Conservation (phyloP, 768 basidiomycete species). For the Mycena albidolilacea region DNA sequence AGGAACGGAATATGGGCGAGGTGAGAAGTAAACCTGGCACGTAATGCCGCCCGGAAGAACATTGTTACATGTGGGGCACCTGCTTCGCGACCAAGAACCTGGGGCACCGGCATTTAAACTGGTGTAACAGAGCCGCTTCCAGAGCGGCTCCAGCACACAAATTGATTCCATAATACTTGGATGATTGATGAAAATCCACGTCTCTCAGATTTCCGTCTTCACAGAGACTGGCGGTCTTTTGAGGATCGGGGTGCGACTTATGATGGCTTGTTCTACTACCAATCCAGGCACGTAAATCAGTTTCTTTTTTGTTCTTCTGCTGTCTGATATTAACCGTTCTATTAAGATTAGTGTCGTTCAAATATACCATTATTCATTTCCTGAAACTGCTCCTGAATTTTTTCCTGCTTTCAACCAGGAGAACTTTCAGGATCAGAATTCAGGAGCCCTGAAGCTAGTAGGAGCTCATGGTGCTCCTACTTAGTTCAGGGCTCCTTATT, state of each 20-base stretch:
- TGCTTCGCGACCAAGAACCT: neutral
- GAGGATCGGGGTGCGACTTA: neutral
- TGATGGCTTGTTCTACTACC: slow-evolving; percentile 3
- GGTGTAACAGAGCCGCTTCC: slow-evolving; percentile 1
- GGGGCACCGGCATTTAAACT: neutral
- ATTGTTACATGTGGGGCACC: slow-evolving; percentile 2
- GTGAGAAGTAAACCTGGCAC: slow-evolving; percentile 1
- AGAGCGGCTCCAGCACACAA: slow-evolving; percentile 4
- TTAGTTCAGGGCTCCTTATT: too few relatives aligned
- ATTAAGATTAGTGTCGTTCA: too few relatives aligned
- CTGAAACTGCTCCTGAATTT: too few relatives aligned
- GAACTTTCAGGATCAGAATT: too few relatives aligned
- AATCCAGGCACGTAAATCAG: neutral
- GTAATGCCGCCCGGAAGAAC: slow-evolving; percentile 4
- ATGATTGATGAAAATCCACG: too few relatives aligned
- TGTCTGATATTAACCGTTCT: neutral
- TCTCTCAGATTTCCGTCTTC: neutral
- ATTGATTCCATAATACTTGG: neutral
- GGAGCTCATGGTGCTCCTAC: too few relatives aligned
- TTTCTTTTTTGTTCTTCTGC: neutral
- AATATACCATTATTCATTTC: too few relatives aligned
- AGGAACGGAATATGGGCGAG: slow-evolving; percentile 6
- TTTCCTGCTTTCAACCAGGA: too few relatives aligned
- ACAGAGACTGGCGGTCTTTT: slow-evolving; percentile 2
- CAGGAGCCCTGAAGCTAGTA: too few relatives aligned